Conservation (phyloP, 2,329 filamentous ascomycete species). For the Scolecobasidium constrictum region DNA sequence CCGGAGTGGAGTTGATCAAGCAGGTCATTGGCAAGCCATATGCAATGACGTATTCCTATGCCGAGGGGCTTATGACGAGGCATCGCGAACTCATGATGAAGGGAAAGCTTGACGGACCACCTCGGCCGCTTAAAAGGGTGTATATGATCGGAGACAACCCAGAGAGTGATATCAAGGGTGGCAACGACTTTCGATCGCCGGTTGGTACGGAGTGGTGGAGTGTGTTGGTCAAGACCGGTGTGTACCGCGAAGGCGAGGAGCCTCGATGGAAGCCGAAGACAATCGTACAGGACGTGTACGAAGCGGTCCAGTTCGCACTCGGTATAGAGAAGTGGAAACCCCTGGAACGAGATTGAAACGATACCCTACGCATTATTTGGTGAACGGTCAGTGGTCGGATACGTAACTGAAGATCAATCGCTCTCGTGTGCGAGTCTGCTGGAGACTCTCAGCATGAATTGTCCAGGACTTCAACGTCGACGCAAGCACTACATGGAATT, state of each 20-base stretch:
- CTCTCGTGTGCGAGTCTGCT: no score
- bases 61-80: conserved; percentile 58
- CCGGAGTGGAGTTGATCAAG: conserved; percentile 47
- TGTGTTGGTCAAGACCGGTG: conserved; percentile 69
- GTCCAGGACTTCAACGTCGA: no score
- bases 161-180: conserved; percentile 81
- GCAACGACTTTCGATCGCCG: conserved; percentile 61
- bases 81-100: conserved; percentile 44
- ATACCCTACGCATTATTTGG: no score
- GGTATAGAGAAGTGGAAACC: conserved; percentile 39
- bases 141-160: conserved; percentile 77
- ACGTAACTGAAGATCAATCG: no score
- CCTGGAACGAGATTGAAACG: no score
- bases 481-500: no score
- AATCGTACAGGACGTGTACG: conserved; percentile 63
- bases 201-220: conserved; percentile 65
- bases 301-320: conserved; percentile 68
- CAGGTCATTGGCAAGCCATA: conserved; percentile 77
- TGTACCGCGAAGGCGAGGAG: conserved; percentile 47
- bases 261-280: conserved; percentile 52
- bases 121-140: conserved; percentile 53
- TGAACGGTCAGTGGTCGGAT: no score
- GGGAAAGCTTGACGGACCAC: conserved; percentile 17
- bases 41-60: conserved; percentile 67
- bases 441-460: no score